A percentile compares a stretch with the other conserved stretches of the same genome.
Conservation (phyloP, 257 asterid species). For the Nicotiana sylvestris region DNA sequence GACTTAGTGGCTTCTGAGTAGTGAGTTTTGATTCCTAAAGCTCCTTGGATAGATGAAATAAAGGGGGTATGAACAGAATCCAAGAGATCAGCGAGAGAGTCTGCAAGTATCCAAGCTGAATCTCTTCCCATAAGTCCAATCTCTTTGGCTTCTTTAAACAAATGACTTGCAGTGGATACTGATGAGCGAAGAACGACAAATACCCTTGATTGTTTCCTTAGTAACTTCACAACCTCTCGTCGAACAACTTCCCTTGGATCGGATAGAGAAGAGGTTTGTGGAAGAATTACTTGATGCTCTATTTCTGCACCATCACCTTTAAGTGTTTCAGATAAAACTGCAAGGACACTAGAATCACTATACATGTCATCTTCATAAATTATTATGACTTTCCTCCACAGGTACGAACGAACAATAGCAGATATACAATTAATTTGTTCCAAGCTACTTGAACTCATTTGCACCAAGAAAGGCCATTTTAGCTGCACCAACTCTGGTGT, state of each 20-base stretch:
- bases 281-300: conserved; percentile 30
- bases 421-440: conserved; percentile 29
- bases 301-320: conserved; percentile 22
- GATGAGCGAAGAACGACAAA: conserved; percentile 39
- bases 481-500: conserved; percentile 13
- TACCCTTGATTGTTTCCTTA: conserved; percentile 33
- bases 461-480: conserved; percentile 43
- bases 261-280: conserved; percentile 23
- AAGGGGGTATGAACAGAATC: conserved; percentile 28
- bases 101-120: conserved; percentile 40
- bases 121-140: conserved; percentile 36
- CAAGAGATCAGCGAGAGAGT: conserved; percentile 30
- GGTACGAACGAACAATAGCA: conserved; percentile 20
- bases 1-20: conserved; percentile 15
- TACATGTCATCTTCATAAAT: conserved; percentile 30
- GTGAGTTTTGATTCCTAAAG: conserved; percentile 32
- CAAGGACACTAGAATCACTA: conserved; percentile 29
- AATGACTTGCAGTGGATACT: conserved; percentile 16
- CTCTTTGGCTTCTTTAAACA: conserved; percentile 35
- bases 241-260: conserved; percentile 21
- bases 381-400: conserved; percentile 35
- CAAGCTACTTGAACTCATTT: conserved; percentile 21
- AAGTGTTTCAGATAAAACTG: conserved; percentile 28
- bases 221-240: conserved; percentile 22
- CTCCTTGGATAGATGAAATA: conserved; percentile 31